Base-by-base conservation (phyloP, 371 early-diverging fungal species). In the Choanephora cucurbitarum region DNA sequence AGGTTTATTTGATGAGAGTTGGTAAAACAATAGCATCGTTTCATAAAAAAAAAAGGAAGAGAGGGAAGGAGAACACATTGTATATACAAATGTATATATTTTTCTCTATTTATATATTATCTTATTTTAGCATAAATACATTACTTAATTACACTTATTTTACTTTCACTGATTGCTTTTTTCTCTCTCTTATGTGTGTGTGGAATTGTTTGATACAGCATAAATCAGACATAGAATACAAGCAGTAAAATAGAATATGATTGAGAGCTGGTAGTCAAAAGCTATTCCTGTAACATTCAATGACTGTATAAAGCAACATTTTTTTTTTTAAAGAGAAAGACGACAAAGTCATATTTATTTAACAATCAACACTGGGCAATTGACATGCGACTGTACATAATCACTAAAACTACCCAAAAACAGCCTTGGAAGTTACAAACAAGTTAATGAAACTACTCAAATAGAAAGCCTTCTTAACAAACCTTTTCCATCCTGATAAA, bases 351-450 rank as follows among this genome's bases (percentile, higher is more conserved):
- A 52, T 43, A 31, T 52, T 62, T 67, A 67, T 60, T 73, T 81
- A 13, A 79, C 67, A 45, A 81, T 68, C 44, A 81, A 50, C 3
- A 81, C 79, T 4, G 81, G 79, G 48, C 81, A 79, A 34, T 75
- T 62, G 4, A 74, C 72, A 50, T 74, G 69, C 1, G 70, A 52
- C 48, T 76, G 75, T 14, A 76, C 74, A 47, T 69, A 76, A 23
- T 81, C 77, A 52, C 77, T 77, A 45, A 81, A 81, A 49, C 79
- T 79, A n/a, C 79, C 79, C 52, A 73, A 56, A 49, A 78, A 75
- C 18, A 74, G 65, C 18, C 81, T 80, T 58, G 48, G 23, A 34
- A n/a, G n/a, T n/a, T n/a, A 52, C n/a, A 34, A 15, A 34, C n/a
- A 6, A 2, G 31, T 23, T 23, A n/a, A 17, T 37, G 9, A 17